A percentile compares a stretch with the other conserved stretches of the same genome.
phyloP scores from a whole-genome alignment of 306 rosid genomes.

The Castanea sativa region DNA sequence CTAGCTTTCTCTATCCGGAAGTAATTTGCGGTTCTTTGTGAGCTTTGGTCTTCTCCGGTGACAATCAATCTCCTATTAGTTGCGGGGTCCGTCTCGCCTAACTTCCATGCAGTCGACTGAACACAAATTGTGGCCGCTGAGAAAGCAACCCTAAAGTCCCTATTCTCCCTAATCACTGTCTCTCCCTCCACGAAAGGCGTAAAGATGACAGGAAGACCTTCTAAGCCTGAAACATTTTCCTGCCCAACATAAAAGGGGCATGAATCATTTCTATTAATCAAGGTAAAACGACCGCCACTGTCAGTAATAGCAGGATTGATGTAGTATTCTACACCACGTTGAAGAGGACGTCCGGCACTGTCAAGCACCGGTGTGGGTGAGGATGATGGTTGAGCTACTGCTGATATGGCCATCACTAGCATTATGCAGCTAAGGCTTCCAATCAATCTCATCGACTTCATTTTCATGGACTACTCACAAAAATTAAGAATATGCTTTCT shows the following conservation, averaged over 20 bases:
- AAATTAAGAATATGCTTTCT: neutral
- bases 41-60: neutral
- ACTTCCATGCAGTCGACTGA: constrained; percentile 39
- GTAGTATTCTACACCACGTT: constrained; percentile 44
- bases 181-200: constrained; percentile 38
- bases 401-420: neutral
- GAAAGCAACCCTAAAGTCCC: constrained; percentile 47
- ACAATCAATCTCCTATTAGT: constrained; percentile 46
- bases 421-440: neutral
- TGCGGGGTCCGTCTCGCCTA: constrained; percentile 19
- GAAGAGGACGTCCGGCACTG: constrained; percentile 42
- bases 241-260: constrained; percentile 56
- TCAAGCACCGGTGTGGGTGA: constrained; percentile 37
- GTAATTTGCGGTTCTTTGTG: constrained; percentile 8
- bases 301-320: constrained; percentile 62
- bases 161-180: constrained; percentile 19
- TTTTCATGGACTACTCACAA: neutral
- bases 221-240: constrained; percentile 24
- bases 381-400: constrained; percentile 25
- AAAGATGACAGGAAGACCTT: constrained; percentile 36
- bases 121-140: constrained; percentile 24
- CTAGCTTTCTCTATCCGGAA: constrained; percentile 28
- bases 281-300: constrained; percentile 49
- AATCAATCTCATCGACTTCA: neutral
- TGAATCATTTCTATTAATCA: constrained; percentile 19